Conservation (phyloP, 352 stramenopile species). For the Pythium plurisporium region DNA sequence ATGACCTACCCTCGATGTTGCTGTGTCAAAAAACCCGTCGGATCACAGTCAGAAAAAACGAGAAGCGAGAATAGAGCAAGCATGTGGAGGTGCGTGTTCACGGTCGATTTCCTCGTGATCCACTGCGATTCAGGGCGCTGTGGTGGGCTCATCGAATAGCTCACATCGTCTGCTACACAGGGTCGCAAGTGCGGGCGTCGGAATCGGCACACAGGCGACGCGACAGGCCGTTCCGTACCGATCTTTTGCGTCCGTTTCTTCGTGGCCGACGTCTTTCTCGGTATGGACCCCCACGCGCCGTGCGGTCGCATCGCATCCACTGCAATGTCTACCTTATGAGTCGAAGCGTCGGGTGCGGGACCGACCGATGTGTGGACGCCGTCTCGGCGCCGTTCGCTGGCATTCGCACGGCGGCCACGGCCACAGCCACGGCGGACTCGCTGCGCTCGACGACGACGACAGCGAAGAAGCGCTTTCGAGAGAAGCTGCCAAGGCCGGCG, state of each 20-base stretch:
- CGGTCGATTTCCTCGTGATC: too few relatives aligned
- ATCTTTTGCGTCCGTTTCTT: neutral
- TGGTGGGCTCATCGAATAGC: neutral
- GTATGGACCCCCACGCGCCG: neutral
- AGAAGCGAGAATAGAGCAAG: neutral
- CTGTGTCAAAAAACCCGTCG: too few relatives aligned
- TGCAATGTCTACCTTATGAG: neutral
- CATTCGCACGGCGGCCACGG: slow-evolving; percentile 20
- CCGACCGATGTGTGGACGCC: neutral
- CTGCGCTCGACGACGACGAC: slow-evolving; percentile 15
- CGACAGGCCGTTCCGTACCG: neutral
- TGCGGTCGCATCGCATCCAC: neutral
- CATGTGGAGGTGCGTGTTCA: slow-evolving; percentile 25
- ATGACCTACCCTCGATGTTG: too few relatives aligned
- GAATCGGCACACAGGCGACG: slow-evolving; percentile 17
- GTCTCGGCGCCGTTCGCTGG: neutral
- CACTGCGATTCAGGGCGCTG: too few relatives aligned
- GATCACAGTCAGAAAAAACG: neutral
- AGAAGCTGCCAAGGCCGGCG: slow-evolving; percentile 34
- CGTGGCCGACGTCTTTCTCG: neutral
- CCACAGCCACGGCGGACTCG: slow-evolving; percentile 25
- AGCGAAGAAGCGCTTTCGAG: slow-evolving; percentile 27
- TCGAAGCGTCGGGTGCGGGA: neutral
- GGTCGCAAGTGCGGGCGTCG: slow-evolving; percentile 15
- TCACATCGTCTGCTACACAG: neutral